These are phyloP conservation scores for Ganoderma resinaceum DNA, from an alignment of 1,284 basidiomycete genomes.

Conservation along the genomic window DNA sequence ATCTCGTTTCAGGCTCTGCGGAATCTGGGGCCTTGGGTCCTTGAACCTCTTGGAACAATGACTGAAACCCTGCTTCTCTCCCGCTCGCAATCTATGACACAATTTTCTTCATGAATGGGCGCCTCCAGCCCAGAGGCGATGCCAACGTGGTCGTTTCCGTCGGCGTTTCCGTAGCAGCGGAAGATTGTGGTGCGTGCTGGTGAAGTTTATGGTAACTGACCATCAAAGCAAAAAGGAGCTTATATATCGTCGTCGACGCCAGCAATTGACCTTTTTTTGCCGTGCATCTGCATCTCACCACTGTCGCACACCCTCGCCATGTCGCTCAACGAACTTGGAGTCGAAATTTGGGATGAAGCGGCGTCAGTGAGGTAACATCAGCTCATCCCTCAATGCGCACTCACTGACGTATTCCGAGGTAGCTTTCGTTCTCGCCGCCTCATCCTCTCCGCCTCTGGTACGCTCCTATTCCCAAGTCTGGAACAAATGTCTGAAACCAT, in stretches of 20 bases:
- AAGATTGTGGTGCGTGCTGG: neutral
- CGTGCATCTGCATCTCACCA: neutral
- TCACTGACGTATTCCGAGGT: neutral
- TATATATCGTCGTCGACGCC: neutral
- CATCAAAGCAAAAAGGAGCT: neutral
- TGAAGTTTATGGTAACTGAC: neutral
- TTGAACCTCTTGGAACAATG: neutral
- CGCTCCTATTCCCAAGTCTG: neutral
- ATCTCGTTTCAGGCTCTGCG: neutral
- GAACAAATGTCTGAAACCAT: neutral
- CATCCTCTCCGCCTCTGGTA: conserved; percentile 1
- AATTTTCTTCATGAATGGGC: neutral
- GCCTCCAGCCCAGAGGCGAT: neutral
- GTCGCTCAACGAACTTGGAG: neutral
- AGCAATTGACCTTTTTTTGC: too few species aligned
- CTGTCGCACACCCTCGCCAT: neutral
- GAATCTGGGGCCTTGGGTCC: neutral
- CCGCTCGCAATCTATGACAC: neutral
- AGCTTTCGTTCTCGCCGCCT: neutral
- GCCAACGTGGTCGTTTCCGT: neutral
- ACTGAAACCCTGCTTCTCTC: neutral
- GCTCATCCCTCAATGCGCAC: neutral
- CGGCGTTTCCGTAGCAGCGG: neutral
- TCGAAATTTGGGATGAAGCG: neutral
- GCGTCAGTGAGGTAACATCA: neutral